A percentile compares a stretch with the other conserved stretches of the same genome.
These are phyloP conservation scores for Asterochloris sp. DNA, from an alignment of 139 green algal species.

Conservation along the genomic window DNA sequence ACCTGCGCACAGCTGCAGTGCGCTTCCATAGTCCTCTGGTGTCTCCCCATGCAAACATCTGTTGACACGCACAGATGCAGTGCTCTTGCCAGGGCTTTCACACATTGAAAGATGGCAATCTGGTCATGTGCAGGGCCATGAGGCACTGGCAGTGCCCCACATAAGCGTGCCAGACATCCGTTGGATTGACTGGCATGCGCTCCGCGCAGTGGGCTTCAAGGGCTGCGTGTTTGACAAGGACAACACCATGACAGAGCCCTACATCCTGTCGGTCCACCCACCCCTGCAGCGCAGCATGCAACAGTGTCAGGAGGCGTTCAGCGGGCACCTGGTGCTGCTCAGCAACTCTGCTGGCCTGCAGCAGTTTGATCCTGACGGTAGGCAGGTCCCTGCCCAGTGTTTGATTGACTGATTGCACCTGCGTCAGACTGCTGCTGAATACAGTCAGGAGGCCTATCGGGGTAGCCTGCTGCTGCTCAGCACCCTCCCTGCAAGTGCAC, in stretches of 20 bases:
- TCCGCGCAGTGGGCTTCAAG: conserved; percentile 71
- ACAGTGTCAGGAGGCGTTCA: conserved; percentile 58
- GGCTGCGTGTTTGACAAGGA: conserved; percentile 93
- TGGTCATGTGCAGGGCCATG: conserved; percentile 47
- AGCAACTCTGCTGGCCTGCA: conserved; percentile 90
- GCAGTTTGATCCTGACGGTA: conserved; percentile 88
- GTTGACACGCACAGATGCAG: too few species aligned
- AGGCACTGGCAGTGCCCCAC: conserved; percentile 66
- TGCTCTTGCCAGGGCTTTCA: not conserved
- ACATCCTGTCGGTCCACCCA: conserved; percentile 47
- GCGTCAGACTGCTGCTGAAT: too few species aligned
- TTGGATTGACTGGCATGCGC: conserved; percentile 64
- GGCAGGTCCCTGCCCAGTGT: not conserved
- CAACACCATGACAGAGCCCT: conserved; percentile 91
- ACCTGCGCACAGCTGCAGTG: not conserved
- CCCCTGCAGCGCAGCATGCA: conserved; percentile 33
- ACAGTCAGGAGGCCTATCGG: too few species aligned
- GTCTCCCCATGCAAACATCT: too few species aligned
- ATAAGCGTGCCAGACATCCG: conserved; percentile 60
- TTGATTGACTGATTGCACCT: not conserved
- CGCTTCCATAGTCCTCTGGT: not conserved
- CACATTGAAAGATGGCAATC: not conserved
- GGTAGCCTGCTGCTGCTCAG: too few species aligned
- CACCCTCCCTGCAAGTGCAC: too few species aligned
- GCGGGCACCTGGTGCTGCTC: conserved; percentile 67